Evolutionary conservation across 257 asterid species (phyloP).

Genomic region (Salvia rosmarinus): DNA sequence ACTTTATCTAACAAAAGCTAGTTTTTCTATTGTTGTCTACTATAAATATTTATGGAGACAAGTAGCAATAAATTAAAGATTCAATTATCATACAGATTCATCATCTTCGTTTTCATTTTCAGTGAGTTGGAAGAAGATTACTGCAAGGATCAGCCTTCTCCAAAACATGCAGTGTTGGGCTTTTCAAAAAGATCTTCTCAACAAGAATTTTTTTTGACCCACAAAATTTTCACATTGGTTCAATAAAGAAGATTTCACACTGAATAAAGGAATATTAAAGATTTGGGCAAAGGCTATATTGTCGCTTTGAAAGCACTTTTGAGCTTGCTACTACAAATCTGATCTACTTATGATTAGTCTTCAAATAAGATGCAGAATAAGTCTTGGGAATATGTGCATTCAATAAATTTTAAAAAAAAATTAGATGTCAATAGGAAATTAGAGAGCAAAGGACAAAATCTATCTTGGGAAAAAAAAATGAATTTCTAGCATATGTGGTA

Average conservation of each 20-base stretch:
- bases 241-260: conserved; percentile 28
- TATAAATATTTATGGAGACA: background rate
- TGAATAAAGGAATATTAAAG: conserved; percentile 16
- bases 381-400: background rate
- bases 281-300: conserved; percentile 24
- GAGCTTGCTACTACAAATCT: background rate
- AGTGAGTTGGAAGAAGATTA: conserved; percentile 40
- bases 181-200: conserved; percentile 46
- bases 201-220: conserved; percentile 33
- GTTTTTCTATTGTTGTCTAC: background rate
- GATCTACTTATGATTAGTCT: background rate
- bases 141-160: conserved; percentile 42
- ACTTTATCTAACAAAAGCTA: conserved; percentile 4
- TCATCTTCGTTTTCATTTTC: conserved; percentile 19
- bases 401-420: background rate
- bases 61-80: background rate
- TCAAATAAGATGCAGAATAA: conserved; percentile 7
- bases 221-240: conserved; percentile 11
- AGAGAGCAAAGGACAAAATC: background rate
- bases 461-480: background rate
- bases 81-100: background rate
- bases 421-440: background rate
- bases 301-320: conserved; percentile 18
- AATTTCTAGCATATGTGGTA: background rate
- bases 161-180: conserved; percentile 42